These are phyloP conservation scores for Pythium insidiosum DNA, from an alignment of 352 stramenopile genomes.

Conservation along the genomic window DNA sequence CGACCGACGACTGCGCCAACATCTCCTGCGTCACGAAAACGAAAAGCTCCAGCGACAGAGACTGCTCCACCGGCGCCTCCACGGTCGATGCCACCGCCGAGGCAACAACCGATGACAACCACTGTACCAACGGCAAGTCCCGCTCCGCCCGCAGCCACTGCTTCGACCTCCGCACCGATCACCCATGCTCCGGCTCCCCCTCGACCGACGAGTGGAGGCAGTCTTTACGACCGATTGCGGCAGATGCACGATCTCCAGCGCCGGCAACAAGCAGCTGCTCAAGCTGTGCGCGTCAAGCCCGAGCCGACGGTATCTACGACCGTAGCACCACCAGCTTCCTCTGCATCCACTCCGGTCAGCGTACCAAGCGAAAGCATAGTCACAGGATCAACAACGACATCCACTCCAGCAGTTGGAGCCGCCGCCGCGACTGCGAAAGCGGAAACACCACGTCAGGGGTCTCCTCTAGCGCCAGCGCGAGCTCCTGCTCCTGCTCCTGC, in stretches of 20 bases:
- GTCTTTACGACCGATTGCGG: slow-evolving; percentile 35
- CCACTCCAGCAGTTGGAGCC: slow-evolving; percentile 12
- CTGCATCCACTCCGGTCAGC: too few species aligned
- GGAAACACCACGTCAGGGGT: too few species aligned
- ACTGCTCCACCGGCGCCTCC: background rate
- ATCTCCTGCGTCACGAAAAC: background rate
- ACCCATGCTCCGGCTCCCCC: background rate
- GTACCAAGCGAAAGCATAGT: too few species aligned
- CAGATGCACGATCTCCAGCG: too few species aligned
- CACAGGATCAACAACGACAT: too few species aligned
- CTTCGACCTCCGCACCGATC: too few species aligned
- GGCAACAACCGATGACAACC: background rate
- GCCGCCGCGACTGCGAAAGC: slow-evolving; percentile 2
- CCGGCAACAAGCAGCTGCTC: too few species aligned
- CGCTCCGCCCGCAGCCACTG: too few species aligned
- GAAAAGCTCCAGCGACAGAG: background rate
- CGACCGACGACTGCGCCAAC: background rate
- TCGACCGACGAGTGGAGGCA: slow-evolving; percentile 17
- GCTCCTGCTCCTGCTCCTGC: background rate
- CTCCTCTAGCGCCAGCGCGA: slow-evolving; percentile 5
- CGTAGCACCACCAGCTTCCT: too few species aligned
- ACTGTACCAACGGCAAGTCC: too few species aligned
- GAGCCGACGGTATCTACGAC: too few species aligned
- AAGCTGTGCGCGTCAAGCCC: too few species aligned
- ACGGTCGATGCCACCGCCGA: background rate